These are phyloP conservation scores for Sicyos baderoa DNA, from an alignment of 306 rosid genomes.

Conservation along the genomic window DNA sequence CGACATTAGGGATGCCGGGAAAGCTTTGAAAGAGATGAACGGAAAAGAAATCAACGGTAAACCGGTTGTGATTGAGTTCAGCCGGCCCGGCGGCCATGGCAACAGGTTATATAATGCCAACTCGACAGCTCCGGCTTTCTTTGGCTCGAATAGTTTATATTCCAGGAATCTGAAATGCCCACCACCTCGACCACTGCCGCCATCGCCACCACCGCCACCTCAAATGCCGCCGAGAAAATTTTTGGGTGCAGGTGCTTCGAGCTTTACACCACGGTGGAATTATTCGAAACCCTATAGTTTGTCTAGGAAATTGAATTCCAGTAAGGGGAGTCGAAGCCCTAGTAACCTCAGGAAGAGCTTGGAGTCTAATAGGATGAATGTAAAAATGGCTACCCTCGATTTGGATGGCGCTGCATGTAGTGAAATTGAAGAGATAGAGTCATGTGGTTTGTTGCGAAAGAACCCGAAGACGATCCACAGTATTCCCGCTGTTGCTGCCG, in stretches of 20 bases:
- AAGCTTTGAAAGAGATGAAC: slow-evolving; percentile 59
- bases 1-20: slow-evolving; percentile 65
- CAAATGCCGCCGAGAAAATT: slow-evolving; percentile 7
- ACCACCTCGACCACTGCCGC: slow-evolving; percentile 19
- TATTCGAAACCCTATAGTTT: slow-evolving; percentile 22
- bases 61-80: slow-evolving; percentile 46
- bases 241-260: slow-evolving; percentile 19
- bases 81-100: slow-evolving; percentile 56
- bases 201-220: background rate
- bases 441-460: slow-evolving; percentile 16
- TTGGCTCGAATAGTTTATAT: background rate
- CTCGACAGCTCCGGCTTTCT: background rate
- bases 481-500: background rate
- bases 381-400: slow-evolving; percentile 26
- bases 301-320: slow-evolving; percentile 11
- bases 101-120: slow-evolving; percentile 22
- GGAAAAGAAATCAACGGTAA: slow-evolving; percentile 62
- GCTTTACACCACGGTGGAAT: slow-evolving; percentile 19
- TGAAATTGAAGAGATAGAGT: slow-evolving; percentile 27
- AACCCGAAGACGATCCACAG: slow-evolving; percentile 20
- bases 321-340: slow-evolving; percentile 20
- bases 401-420: slow-evolving; percentile 20
- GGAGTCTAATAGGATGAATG: slow-evolving; percentile 20
- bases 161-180: slow-evolving; percentile 16
- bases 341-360: background rate